Conservation (phyloP, 257 asterid species). For the Ballota nigra region DNA sequence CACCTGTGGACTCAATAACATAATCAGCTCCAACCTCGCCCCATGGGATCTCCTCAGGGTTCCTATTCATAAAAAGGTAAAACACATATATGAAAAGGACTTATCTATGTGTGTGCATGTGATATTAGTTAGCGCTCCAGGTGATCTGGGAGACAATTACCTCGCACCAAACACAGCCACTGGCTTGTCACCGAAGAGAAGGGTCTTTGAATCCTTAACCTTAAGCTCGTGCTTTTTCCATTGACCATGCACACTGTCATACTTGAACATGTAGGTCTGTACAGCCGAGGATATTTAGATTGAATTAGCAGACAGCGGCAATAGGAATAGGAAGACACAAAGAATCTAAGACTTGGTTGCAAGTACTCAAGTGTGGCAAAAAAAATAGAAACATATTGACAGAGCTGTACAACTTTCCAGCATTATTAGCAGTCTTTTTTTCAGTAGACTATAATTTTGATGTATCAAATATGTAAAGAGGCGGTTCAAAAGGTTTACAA, state of each 20-base stretch:
- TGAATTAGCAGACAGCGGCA: not conserved
- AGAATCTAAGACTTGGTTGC: not conserved
- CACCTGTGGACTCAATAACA: conserved; percentile 86
- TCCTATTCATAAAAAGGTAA: conserved; percentile 39
- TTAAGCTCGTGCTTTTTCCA: conserved; percentile 67
- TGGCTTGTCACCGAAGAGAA: conserved; percentile 72
- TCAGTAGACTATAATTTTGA: not conserved
- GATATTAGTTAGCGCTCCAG: not conserved
- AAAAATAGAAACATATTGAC: not conserved
- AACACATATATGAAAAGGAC: not conserved
- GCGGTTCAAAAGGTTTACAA: not conserved
- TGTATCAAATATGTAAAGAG: not conserved
- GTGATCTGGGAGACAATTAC: conserved; percentile 34
- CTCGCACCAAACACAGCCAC: conserved; percentile 71
- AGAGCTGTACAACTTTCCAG: not conserved
- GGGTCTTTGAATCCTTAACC: conserved; percentile 78
- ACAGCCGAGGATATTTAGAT: not conserved
- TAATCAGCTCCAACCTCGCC: conserved; percentile 81
- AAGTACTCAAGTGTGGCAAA: not conserved
- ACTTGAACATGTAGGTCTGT: conserved; percentile 93
- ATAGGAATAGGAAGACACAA: not conserved
- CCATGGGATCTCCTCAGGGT: conserved; percentile 96
- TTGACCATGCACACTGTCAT: conserved; percentile 80
- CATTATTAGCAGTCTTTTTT: no score
- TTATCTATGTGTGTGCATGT: not conserved